Percentiles rank a stretch among this genome's conserved stretches.
These are phyloP conservation scores for Calonectria pseudoreteaudii DNA, from an alignment of 2,329 filamentous ascomycete species.

Conservation along the genomic window DNA sequence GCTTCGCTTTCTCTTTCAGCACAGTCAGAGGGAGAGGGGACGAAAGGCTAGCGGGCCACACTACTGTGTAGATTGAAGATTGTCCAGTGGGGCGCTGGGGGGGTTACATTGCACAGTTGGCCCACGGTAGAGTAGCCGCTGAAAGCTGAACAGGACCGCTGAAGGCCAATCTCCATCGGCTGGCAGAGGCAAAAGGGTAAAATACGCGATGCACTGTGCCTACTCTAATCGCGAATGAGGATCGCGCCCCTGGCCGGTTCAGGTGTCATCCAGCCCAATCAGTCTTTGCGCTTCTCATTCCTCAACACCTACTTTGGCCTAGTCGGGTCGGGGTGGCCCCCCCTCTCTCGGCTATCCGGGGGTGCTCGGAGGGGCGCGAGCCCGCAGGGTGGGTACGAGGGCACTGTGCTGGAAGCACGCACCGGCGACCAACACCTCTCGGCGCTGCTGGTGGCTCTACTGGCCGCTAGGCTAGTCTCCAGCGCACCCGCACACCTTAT, in stretches of 20 bases:
- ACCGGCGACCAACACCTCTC: not conserved
- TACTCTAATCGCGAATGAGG: constrained; percentile 10
- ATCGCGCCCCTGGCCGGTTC: not conserved
- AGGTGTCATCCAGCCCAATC: constrained; percentile 6
- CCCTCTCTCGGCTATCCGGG: constrained; percentile 1
- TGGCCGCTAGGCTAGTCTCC: constrained; percentile 1
- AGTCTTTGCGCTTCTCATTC: constrained; percentile 16
- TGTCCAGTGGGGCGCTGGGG: not conserved
- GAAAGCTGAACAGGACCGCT: not conserved
- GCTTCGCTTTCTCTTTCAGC: not conserved
- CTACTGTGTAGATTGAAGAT: constrained; percentile 7
- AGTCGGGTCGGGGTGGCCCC: not conserved
- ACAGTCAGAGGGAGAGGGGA: not conserved
- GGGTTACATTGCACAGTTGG: constrained; percentile 8
- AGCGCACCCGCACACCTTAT: constrained; percentile 11
- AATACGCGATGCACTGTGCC: not conserved
- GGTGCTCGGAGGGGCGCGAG: not conserved
- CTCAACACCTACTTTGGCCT: not conserved
- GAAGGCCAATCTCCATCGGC: constrained; percentile 7
- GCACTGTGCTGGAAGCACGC: not conserved
- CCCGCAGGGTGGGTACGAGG: not conserved
- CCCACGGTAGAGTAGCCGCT: not conserved
- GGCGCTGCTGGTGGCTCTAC: not conserved
- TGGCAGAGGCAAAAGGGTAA: constrained; percentile 11
- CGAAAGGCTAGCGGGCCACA: constrained; percentile 1